phyloP scores from a whole-genome alignment of 139 green algal genomes.

The Chlorella sp. region DNA sequence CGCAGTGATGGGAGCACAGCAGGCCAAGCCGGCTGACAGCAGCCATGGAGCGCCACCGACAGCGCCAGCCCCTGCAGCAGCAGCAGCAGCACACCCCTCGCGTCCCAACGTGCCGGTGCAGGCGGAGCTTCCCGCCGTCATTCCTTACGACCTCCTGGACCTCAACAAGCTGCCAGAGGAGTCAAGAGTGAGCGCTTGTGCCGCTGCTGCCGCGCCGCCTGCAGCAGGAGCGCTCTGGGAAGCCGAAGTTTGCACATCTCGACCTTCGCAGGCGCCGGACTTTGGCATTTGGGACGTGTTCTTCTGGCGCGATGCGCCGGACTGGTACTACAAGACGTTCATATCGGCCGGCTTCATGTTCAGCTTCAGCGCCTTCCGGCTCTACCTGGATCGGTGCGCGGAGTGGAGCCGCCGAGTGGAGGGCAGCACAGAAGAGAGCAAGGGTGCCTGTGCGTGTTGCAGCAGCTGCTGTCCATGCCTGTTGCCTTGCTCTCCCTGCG shows the following conservation, averaged over 20 bases:
- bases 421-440: too few species aligned
- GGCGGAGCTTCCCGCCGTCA: background rate
- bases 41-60: too few species aligned
- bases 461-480: background rate
- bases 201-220: too few species aligned
- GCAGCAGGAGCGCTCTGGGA: too few species aligned
- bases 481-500: background rate
- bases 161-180: background rate
- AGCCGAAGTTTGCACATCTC: too few species aligned
- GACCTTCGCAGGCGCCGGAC: background rate
- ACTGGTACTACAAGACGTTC: conserved; percentile 40
- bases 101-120: too few species aligned
- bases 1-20: too few species aligned
- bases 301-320: conserved; percentile 38
- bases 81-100: too few species aligned
- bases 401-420: too few species aligned
- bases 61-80: too few species aligned
- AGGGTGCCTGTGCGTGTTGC: too few species aligned
- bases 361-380: conserved; percentile 15
- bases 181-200: background rate
- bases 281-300: conserved; percentile 23
- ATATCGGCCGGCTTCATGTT: conserved; percentile 26
- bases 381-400: conserved; percentile 31
- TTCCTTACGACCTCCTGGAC: background rate
- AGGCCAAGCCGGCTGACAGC: too few species aligned